Base-by-base conservation (phyloP, 768 basidiomycete species). In the Russula sp. region DNA sequence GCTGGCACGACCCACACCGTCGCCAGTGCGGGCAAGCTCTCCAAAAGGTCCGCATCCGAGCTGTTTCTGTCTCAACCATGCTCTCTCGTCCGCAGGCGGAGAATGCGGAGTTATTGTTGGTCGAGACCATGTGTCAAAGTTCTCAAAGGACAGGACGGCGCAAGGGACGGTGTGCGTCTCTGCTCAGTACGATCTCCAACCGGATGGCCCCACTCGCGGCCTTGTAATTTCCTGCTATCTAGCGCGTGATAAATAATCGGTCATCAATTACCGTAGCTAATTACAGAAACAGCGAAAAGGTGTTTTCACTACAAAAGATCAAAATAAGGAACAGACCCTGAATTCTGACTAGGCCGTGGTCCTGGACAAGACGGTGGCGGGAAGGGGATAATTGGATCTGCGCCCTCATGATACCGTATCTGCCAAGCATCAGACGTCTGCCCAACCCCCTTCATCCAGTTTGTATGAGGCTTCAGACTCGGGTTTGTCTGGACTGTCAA, bases 401-500 rank as follows among this genome's bases (percentile, higher is more conserved):
- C 53, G 20, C 2, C 14, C 16, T 52, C 44, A 20, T n/a, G n/a
- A n/a, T 44, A 24, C 30, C 42, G 32, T 44, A 53, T 38, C 36
- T 57, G 20, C 30, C 59, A 34, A 28, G 26, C 8, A 52, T 84
- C 73, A 94, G 64, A 93, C 85, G 71, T 94, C 92, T 22, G 85
- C 81, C 92, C 92, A 94, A 34, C 92, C 92, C 44, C 92, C 92
- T 79, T 93, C 92, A 71, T 93, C 90, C 32, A 94, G 78, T 73
- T 93, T 94, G 75, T 94, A 94, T 4, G 92, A 90, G 9, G 92
- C 92, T 75, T 94, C 92, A 72, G 90, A 92, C 76, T 94, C 92
- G 20, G 92, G 92, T 53, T 87, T 82, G 70, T 94, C 92, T 5
- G 92, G 92, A 70, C 90, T 92, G 73, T 94, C 92, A 30, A 94